phyloP scores from a whole-genome alignment of 768 basidiomycete genomes.

The Panus rudis region DNA sequence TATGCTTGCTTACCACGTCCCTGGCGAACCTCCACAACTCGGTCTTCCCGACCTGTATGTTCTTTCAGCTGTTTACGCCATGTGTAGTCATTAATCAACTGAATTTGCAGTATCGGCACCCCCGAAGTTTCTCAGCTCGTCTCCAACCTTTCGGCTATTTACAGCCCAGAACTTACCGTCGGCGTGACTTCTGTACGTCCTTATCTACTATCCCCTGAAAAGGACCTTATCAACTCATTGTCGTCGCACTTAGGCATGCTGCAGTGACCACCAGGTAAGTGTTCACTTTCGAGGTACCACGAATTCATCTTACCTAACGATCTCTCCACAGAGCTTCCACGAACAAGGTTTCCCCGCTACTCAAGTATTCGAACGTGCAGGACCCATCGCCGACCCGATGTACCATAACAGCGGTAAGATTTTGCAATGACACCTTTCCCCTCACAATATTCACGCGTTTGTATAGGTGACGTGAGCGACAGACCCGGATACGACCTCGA shows the following conservation, averaged over 20 bases:
- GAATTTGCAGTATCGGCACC: conserved; percentile 58
- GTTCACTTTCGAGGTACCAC: neutral
- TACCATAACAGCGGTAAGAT: conserved; percentile 73
- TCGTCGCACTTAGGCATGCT: conserved; percentile 70
- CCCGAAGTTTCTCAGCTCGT: conserved; percentile 72
- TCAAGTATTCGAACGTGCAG: conserved; percentile 83
- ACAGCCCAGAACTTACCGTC: conserved; percentile 72
- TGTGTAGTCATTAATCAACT: conserved; percentile 1
- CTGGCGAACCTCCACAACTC: conserved; percentile 75
- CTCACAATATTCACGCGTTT: neutral
- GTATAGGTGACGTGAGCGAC: conserved; percentile 66
- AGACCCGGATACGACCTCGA: conserved; percentile 77
- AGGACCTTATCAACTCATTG: conserved; percentile 1
- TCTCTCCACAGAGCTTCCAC: conserved; percentile 55
- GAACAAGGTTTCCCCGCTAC: conserved; percentile 81
- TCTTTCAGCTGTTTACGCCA: neutral
- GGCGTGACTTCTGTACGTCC: conserved; percentile 61
- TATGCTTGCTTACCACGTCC: conserved; percentile 82
- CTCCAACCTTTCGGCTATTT: conserved; percentile 66
- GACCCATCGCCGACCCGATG: conserved; percentile 82
- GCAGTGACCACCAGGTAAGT: conserved; percentile 82
- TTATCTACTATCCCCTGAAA: conserved; percentile 15
- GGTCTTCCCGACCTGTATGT: conserved; percentile 68
- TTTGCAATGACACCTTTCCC: neutral
- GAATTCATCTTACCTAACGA: neutral